Conservation (phyloP, 768 basidiomycete genomes). For the Pulveroboletus sp. region DNA sequence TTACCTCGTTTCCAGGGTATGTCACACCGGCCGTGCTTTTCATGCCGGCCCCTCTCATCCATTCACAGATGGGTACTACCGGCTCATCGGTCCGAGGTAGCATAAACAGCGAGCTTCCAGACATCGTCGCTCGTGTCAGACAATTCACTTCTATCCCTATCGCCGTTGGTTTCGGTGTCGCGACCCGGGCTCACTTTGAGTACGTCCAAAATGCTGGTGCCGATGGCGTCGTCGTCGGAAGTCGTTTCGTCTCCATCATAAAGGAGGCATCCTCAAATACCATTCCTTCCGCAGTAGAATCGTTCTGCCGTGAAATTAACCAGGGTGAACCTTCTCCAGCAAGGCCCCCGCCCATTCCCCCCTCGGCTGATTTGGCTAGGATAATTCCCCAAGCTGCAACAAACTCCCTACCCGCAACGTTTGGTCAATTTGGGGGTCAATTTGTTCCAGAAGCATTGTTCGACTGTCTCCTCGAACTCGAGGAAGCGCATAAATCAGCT, state of each 20-base stretch:
- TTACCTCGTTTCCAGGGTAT: constrained; percentile 95
- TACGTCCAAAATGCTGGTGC: constrained; percentile 84
- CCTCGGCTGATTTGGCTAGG: constrained; percentile 4
- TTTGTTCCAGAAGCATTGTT: constrained; percentile 97
- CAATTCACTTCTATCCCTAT: constrained; percentile 77
- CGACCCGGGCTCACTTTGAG: constrained; percentile 86
- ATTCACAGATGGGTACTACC: constrained; percentile 90
- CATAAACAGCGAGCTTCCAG: constrained; percentile 76
- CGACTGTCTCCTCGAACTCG: constrained; percentile 86
- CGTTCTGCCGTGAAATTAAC: constrained; percentile 71
- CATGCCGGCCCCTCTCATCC: constrained; percentile 1
- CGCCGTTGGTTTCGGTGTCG: constrained; percentile 96
- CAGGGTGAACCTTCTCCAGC: constrained; percentile 35
- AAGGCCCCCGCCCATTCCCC: not conserved
- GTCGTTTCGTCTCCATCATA: constrained; percentile 78
- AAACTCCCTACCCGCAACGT: constrained; percentile 69
- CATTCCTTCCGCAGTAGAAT: constrained; percentile 55
- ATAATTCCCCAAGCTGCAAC: constrained; percentile 31
- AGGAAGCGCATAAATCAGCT: constrained; percentile 86
- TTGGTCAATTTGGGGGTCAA: constrained; percentile 95
- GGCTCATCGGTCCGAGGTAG: constrained; percentile 77
- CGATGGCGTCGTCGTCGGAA: constrained; percentile 94
- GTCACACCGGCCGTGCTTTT: constrained; percentile 8
- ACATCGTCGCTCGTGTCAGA: constrained; percentile 81
- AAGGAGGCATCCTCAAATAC: constrained; percentile 55